Conservation (phyloP, 495 filamentous ascomycete genomes). For the Haplographium delicatum region DNA sequence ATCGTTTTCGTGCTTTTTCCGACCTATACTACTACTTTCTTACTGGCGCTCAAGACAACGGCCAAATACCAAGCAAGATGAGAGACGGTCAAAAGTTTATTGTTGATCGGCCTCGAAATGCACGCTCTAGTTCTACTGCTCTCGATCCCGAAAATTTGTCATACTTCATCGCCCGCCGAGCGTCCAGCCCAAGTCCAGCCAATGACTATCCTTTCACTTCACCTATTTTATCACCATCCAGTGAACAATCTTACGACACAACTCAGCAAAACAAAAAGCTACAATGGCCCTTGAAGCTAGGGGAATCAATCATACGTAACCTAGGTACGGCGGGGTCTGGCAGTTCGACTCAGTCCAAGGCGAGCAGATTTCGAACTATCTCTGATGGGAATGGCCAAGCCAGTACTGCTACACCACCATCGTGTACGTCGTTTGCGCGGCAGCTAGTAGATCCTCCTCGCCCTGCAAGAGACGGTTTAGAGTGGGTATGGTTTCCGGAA, state of each 20-base stretch:
- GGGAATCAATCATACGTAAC: not conserved
- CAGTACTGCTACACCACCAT: not conserved
- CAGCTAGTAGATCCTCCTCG: slow-evolving; percentile 40
- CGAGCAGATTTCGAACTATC: slow-evolving; percentile 8
- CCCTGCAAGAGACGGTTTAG: slow-evolving; percentile 40
- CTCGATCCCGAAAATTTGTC: not conserved
- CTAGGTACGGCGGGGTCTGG: not conserved
- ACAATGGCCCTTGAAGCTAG: not conserved
- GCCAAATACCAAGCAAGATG: not conserved
- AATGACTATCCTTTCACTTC: not conserved
- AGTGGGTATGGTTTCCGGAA: slow-evolving; percentile 53
- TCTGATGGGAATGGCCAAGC: slow-evolving; percentile 15
- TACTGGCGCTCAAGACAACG: slow-evolving; percentile 4
- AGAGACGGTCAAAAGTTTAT: not conserved
- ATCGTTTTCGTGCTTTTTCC: slow-evolving; percentile 1
- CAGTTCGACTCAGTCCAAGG: not conserved
- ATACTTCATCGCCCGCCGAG: slow-evolving; percentile 8
- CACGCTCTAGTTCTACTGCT: not conserved
- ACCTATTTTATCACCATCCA: no score
- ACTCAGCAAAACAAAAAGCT: not conserved
- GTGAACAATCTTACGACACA: not conserved
- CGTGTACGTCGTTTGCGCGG: not conserved
- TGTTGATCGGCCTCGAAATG: not conserved
- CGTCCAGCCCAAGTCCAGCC: not conserved
- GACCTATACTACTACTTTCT: not conserved